Conservation (phyloP, 2,329 filamentous ascomycete genomes). For the Diaporthe sp. region DNA sequence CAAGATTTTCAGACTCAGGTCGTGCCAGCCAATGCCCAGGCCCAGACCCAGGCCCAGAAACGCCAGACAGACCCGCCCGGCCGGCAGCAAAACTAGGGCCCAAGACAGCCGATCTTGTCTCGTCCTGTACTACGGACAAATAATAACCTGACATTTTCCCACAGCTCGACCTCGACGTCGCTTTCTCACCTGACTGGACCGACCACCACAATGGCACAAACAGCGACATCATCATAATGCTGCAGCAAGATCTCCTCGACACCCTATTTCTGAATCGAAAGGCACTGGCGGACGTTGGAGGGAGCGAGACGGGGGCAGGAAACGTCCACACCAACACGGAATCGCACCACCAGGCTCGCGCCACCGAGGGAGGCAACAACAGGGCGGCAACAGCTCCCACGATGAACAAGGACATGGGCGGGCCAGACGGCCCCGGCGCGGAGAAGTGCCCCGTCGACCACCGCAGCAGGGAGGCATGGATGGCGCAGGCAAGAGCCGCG, state of each 20-base stretch:
- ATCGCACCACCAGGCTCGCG: neutral
- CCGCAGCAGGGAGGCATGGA: slow-evolving; percentile 89
- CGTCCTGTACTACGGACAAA: neutral
- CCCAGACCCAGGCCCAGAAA: slow-evolving; percentile 4
- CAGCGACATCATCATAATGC: slow-evolving; percentile 32
- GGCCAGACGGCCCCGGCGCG: slow-evolving; percentile 45
- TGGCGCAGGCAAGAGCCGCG: slow-evolving; percentile 75
- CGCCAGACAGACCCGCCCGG: slow-evolving; percentile 13
- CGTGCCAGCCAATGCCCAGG: neutral
- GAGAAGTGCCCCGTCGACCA: slow-evolving; percentile 88
- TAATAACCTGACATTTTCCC: neutral
- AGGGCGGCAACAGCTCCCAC: neutral
- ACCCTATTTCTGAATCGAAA: slow-evolving; percentile 40
- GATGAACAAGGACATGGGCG: slow-evolving; percentile 21
- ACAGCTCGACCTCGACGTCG: neutral
- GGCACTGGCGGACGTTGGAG: slow-evolving; percentile 39
- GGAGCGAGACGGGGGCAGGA: neutral
- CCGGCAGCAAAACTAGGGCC: slow-evolving; percentile 26
- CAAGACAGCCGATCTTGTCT: slow-evolving; percentile 10
- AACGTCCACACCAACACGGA: neutral
- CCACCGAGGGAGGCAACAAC: neutral
- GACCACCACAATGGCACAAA: slow-evolving; percentile 34
- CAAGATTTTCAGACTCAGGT: slow-evolving; percentile 28
- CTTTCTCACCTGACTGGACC: neutral
- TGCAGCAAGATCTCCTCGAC: slow-evolving; percentile 41